Conservation (phyloP, 2,329 filamentous ascomycete genomes). For the Monilinia aucupariae region DNA sequence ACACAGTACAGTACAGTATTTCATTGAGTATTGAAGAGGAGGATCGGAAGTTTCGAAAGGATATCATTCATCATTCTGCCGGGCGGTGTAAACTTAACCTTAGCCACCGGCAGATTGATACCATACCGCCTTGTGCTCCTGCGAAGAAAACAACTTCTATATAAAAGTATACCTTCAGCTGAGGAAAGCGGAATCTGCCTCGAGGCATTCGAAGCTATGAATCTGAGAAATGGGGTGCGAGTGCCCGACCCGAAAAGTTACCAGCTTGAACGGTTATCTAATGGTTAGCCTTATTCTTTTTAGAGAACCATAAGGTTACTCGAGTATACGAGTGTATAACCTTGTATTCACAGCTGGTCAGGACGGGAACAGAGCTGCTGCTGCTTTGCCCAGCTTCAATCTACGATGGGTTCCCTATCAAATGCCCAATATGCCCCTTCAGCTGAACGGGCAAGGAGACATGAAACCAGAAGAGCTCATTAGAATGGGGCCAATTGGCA, state of each 20-base stretch:
- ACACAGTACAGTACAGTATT: neutral
- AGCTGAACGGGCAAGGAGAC: constrained; percentile 75
- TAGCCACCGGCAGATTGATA: neutral
- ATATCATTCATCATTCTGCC: constrained; percentile 5
- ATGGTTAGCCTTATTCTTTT: neutral
- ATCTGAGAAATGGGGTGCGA: no score
- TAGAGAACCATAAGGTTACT: constrained; percentile 40
- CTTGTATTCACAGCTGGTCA: constrained; percentile 70
- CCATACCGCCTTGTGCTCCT: no score
- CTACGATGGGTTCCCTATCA: constrained; percentile 66
- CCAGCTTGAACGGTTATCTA: no score
- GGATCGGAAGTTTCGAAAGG: neutral
- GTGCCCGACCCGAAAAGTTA: no score
- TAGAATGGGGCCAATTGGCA: no score
- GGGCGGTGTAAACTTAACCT: constrained; percentile 9
- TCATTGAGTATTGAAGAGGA: neutral
- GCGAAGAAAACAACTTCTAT: no score
- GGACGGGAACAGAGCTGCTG: constrained; percentile 66
- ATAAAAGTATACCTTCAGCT: no score
- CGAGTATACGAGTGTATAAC: no score
- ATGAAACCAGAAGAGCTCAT: constrained; percentile 47
- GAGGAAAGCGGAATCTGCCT: no score
- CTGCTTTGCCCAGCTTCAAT: constrained; percentile 49
- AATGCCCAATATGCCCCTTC: constrained; percentile 80
- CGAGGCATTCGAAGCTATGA: constrained; percentile 31